Evolutionary conservation across 306 rosid genomes (phyloP), one percentile per base, ranked within the genome.

Genomic region (Glycine tomentella): DNA sequence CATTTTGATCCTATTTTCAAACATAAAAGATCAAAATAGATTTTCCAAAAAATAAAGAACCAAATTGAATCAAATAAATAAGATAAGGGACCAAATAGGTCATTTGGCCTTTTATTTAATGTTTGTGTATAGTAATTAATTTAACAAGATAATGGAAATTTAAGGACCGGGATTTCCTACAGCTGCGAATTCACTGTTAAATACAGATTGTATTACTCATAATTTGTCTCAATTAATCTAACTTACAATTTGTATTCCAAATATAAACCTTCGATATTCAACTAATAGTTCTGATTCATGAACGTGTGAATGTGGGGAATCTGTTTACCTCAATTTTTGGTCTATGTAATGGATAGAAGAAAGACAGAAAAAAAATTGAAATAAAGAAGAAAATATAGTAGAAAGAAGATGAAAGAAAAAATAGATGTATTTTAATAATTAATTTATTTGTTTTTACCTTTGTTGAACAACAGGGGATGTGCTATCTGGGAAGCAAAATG

Each of bases 391-490:
- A 2, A 34, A 4, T 2, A 20, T 20, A 20, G 38, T 2, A 34
- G 38, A 34, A 34, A 34, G 20, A 20, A 20, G 20, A 20, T 25
- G 31, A 38, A 38, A 9, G 16, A 15, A 38, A 56, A 17, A 58
- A 9, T 61, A 31, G 40, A 5, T 11, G 15, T 9, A 61, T 62
- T 33, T 36, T 33, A 12, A 34, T 5, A 5, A 62, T 62, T 25
- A 25, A 25, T 25, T 25, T 25, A 25, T 25, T 25, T 0, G 31
- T 25, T 25, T 0, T 25, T 62, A 6, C 5, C 46, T 62, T 57
- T 34, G 9, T 33, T 62, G 69, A 62, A 70, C 7, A 68, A 67
- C 77, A 95, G 99, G 94, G 80, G 99, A 95, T 70, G 99, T 93
- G 13, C 86, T 93, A 1, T 91, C 96, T 76, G 99, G 97, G 38